phyloP scores from a whole-genome alignment of 1,139 yeast species.

The Blastobotrys aristatus region DNA sequence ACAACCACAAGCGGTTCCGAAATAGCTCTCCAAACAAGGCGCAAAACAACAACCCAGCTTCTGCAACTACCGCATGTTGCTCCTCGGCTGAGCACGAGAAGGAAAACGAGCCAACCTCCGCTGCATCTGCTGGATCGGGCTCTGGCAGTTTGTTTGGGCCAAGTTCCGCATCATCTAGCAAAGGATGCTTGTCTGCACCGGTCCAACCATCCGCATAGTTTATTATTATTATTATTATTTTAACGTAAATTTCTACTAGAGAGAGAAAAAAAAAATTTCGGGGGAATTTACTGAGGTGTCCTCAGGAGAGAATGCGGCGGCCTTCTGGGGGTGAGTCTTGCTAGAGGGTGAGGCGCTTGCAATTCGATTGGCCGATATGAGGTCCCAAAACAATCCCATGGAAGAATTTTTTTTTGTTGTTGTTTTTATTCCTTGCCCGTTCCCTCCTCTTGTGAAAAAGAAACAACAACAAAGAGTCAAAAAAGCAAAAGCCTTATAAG shows the following conservation, averaged over 20 bases:
- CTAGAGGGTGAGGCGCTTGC: too few species aligned
- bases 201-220: neutral
- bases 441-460: neutral
- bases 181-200: neutral
- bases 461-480: neutral
- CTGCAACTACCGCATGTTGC: neutral
- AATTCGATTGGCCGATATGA: too few species aligned
- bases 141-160: neutral
- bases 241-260: too few species aligned
- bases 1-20: neutral
- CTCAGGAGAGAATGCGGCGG: too few species aligned
- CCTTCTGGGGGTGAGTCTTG: too few species aligned
- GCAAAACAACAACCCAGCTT: neutral
- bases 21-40: neutral
- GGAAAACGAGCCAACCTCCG: neutral
- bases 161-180: neutral
- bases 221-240: too few species aligned
- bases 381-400: too few species aligned
- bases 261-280: too few species aligned
- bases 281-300: too few species aligned
- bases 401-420: too few species aligned
- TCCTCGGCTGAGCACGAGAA: too few species aligned
- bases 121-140: neutral
- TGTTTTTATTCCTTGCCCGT: neutral
- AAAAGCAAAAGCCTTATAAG: too few species aligned